Evolutionary conservation across 1,284 basidiomycete species (phyloP).

Genomic region (Tilletia indica): DNA sequence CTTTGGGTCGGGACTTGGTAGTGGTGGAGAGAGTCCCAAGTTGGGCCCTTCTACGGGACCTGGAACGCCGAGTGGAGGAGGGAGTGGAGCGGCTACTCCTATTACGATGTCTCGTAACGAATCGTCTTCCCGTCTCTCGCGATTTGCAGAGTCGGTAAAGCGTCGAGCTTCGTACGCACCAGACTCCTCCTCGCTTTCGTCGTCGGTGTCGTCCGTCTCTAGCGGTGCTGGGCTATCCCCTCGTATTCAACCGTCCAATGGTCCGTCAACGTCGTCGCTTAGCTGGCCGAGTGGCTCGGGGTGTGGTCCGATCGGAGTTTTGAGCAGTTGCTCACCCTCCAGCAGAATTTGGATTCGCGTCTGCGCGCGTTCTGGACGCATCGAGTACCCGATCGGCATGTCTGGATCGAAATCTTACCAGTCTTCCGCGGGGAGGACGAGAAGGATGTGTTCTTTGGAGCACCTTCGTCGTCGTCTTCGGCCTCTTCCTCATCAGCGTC

Average conservation of each 20-base stretch:
- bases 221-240: neutral
- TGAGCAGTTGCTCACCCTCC: conserved; percentile 38
- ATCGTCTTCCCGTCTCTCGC: conserved; percentile 9
- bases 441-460: conserved; percentile 19
- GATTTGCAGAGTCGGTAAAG: conserved; percentile 12
- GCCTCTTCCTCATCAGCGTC: conserved; percentile 24
- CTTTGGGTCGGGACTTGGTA: neutral
- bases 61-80: neutral
- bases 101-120: conserved; percentile 1
- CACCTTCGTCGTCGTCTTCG: conserved; percentile 29
- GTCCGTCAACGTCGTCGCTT: neutral
- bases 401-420: conserved; percentile 38
- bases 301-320: conserved; percentile 36
- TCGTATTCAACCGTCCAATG: neutral
- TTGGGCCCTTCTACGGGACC: neutral
- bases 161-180: neutral
- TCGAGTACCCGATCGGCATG: conserved; percentile 31
- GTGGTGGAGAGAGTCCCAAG: conserved; percentile 9
- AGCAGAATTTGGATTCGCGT: conserved; percentile 33
- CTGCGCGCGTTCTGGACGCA: conserved; percentile 46
- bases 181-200: conserved; percentile 5
- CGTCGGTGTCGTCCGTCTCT: neutral
- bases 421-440: conserved; percentile 28
- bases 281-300: conserved; percentile 26
- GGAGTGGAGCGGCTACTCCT: neutral